phyloP scores from a whole-genome alignment of 164 flowering plant genomes.

The Vitis labrusca region DNA sequence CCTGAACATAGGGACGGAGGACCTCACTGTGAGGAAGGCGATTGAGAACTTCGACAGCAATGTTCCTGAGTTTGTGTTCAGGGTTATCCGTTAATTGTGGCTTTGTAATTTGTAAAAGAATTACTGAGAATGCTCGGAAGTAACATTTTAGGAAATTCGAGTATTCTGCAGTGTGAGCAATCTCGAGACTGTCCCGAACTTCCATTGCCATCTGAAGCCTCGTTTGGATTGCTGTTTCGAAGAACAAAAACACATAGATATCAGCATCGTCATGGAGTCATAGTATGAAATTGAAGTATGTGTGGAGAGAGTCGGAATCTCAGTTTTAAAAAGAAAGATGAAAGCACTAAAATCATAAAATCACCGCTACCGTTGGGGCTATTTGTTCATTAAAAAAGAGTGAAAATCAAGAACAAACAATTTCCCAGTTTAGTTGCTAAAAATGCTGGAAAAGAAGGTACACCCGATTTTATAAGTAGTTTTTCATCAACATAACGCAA shows the following conservation, averaged over 20 bases:
- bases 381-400: too few relatives aligned
- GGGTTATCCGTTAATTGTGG: conserved; percentile 78
- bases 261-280: too few relatives aligned
- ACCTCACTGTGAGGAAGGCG: conserved; percentile 95
- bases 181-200: conserved; percentile 92
- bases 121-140: conserved; percentile 73
- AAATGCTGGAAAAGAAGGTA: too few relatives aligned
- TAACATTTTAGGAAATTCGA: conserved; percentile 84
- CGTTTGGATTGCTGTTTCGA: conserved; percentile 53
- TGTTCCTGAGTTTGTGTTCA: conserved; percentile 89
- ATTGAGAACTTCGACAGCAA: conserved; percentile 84
- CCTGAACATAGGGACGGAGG: conserved; percentile 94
- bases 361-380: too few relatives aligned
- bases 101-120: conserved; percentile 73
- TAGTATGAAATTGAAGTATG: too few relatives aligned
- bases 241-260: background rate
- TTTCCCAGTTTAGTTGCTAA: too few relatives aligned
- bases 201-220: conserved; percentile 93
- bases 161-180: conserved; percentile 92
- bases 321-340: too few relatives aligned
- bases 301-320: too few relatives aligned
- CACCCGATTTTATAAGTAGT: too few relatives aligned
- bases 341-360: too few relatives aligned
- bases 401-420: too few relatives aligned
- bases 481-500: too few relatives aligned